phyloP scores from a whole-genome alignment of 2,329 filamentous ascomycete genomes.

The Tolypocladium endophyticum region DNA sequence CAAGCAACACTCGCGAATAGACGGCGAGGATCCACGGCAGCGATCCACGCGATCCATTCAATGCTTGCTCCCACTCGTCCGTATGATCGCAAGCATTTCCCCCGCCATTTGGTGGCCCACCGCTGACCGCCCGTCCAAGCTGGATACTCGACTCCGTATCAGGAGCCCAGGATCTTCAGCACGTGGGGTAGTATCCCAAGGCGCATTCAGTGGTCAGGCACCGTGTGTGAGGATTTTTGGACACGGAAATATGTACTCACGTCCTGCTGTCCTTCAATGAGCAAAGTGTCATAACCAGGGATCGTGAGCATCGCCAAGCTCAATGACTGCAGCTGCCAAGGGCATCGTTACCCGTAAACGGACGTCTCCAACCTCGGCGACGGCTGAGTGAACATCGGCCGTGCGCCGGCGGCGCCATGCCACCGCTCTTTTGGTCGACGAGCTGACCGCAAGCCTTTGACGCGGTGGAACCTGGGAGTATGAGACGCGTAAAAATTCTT shows the following conservation, averaged over 20 bases:
- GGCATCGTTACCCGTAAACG: neutral
- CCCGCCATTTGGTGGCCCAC: neutral
- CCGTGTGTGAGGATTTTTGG: too few relatives aligned
- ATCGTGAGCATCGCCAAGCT: neutral
- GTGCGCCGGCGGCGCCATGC: neutral
- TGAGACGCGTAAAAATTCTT: neutral
- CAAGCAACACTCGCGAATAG: neutral
- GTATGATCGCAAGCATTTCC: neutral
- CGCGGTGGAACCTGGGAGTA: neutral
- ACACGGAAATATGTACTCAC: too few relatives aligned
- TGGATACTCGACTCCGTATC: too few relatives aligned
- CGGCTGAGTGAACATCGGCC: neutral
- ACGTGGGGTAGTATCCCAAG: neutral
- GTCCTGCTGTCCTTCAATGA: too few relatives aligned
- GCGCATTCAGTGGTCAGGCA: too few relatives aligned
- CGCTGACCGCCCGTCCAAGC: neutral
- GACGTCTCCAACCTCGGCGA: neutral
- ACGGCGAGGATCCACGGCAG: too few relatives aligned
- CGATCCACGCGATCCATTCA: too few relatives aligned
- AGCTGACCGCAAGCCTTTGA: neutral
- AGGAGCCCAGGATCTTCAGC: neutral
- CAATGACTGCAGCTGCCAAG: neutral
- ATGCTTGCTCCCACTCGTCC: too few relatives aligned
- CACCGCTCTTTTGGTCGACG: neutral
- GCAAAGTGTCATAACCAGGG: neutral